Evolutionary conservation across 2,329 filamentous ascomycete genomes (phyloP), one percentile per base, ranked within the genome.

Genomic region (Ustulina deusta): DNA sequence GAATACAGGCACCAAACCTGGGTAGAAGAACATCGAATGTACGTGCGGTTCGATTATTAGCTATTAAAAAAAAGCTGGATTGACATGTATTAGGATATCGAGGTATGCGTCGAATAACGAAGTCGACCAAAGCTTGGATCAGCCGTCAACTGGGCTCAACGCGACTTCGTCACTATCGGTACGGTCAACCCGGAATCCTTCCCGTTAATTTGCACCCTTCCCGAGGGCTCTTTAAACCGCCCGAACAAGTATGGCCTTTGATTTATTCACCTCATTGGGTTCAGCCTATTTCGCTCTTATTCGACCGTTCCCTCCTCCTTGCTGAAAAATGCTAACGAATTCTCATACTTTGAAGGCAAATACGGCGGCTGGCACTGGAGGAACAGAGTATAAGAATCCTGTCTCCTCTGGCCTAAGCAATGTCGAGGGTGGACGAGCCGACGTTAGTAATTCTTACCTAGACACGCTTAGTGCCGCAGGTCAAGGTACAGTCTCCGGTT

Each of bases 1-100:
- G 92, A 93, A 56, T 99, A 97, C 78, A 86, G 96, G 63, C 89
- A 97, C 74, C 91, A 97, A 75, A 98, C 95, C 0, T 83, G 97
- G 74, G 81, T 91, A 62, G 91, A 95, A 75, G 96, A 99, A 81
- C 85, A 93, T 74, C 87, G 90, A 58, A 92, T 98, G 95, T 95
- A 83, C 85, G 89, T 84, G 63, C 22, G 13, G 3, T 36, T 32
- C 58, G 5, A 13, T 27, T 48, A 6, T 38, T n/a, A 22, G 27
- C 15, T 48, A 22, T 44, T 17, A 13, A 10, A 38, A 34, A 49
- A 38, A 34, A 49, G 34, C 32, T 9, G 15, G 40, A 44, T 65
- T 74, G 51, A 76, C 59, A 20, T 63, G 25, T 34, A 6, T 6
- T 69, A 74, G 71, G 75, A 71, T 74, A 44, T 75, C 75, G 44